These are phyloP conservation scores for Lachnellula hyalina DNA, from an alignment of 2,329 filamentous ascomycete genomes.

Conservation along the genomic window DNA sequence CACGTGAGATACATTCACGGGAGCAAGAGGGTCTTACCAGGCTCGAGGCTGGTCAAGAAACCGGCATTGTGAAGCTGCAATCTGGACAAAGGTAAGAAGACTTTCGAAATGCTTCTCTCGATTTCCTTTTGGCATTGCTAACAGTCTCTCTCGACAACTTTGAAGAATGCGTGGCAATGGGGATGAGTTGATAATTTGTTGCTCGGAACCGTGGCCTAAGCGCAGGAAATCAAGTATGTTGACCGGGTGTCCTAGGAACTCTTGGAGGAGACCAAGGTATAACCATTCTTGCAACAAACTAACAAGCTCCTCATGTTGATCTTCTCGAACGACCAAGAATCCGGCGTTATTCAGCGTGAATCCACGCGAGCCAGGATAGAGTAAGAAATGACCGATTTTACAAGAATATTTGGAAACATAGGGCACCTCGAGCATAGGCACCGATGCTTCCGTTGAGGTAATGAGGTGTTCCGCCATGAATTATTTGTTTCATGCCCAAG, in stretches of 20 bases:
- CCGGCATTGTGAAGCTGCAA: not conserved
- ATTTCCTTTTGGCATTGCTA: not conserved
- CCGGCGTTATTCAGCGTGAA: not conserved
- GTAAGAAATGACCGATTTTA: not conserved
- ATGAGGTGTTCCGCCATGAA: not conserved
- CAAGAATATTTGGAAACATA: not conserved
- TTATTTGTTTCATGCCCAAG: no score
- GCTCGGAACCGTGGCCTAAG: not conserved
- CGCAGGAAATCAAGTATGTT: not conserved
- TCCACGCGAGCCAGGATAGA: not conserved
- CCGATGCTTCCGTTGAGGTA: not conserved
- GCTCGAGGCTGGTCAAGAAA: not conserved
- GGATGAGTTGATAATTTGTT: not conserved
- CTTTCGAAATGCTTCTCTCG: not conserved
- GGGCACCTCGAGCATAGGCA: not conserved
- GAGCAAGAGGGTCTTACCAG: not conserved
- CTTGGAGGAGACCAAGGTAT: not conserved
- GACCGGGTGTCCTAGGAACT: not conserved
- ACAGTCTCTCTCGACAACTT: not conserved
- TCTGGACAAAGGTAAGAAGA: not conserved
- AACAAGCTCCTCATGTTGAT: not conserved
- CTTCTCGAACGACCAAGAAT: not conserved
- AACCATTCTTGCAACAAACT: conserved; percentile 2
- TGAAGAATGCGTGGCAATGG: not conserved
- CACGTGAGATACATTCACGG: no score